A percentile compares a stretch with the other conserved stretches of the same genome.
phyloP scores from a whole-genome alignment of 768 basidiomycete species.

The Cystofilobasidium macerans region DNA sequence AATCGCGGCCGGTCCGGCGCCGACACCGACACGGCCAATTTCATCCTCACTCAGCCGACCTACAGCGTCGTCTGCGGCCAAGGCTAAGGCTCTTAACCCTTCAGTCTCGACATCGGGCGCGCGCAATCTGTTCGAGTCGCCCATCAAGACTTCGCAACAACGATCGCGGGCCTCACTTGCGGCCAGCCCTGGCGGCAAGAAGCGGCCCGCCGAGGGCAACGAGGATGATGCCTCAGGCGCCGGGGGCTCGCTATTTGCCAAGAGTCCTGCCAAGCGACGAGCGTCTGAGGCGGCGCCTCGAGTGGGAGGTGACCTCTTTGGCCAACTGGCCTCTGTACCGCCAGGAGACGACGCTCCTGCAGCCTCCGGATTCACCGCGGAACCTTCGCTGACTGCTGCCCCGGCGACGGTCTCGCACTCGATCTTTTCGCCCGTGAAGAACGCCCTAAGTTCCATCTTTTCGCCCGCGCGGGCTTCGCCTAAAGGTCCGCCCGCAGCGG shows the following conservation, averaged over 20 bases:
- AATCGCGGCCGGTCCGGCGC: constrained; percentile 1
- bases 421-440: constrained; percentile 3
- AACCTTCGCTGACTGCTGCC: not conserved
- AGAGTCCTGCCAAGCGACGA: constrained; percentile 14
- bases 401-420: not conserved
- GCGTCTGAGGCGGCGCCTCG: not conserved
- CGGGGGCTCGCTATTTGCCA: constrained; percentile 24
- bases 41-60: constrained; percentile 31
- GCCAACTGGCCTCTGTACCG: not conserved
- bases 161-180: not conserved
- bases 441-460: not conserved
- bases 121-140: constrained; percentile 36
- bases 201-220: constrained; percentile 7
- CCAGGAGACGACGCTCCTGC: not conserved
- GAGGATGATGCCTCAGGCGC: constrained; percentile 27
- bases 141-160: constrained; percentile 28
- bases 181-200: constrained; percentile 14
- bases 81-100: constrained; percentile 17
- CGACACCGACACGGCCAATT: constrained; percentile 19
- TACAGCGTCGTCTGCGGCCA: constrained; percentile 32
- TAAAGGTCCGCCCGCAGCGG: not conserved
- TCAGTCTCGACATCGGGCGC: constrained; percentile 21
- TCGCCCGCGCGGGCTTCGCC: not conserved
- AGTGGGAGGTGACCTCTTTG: constrained; percentile 6
- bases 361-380: too few relatives aligned